Percentiles rank a stretch among this genome's conserved stretches.
Evolutionary conservation across 805 yeast species (phyloP).

Genomic region (Suhomyces sp.): DNA sequence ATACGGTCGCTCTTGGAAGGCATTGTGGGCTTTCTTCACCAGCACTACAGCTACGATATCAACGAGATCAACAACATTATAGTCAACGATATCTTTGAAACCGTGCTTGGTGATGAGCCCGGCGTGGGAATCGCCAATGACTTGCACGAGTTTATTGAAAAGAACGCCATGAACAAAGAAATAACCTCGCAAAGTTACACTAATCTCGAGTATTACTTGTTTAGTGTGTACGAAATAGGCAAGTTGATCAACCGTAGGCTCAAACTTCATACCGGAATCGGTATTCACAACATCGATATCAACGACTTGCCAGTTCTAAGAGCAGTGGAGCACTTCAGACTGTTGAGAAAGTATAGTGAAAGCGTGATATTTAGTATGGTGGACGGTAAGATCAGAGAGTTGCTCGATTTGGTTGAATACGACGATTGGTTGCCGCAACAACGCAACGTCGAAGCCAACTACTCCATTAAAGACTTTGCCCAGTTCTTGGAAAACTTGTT

Average conservation of each 20-base stretch:
- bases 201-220: slow-evolving; percentile 81
- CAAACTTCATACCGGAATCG: slow-evolving; percentile 36
- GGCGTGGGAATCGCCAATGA: slow-evolving; percentile 57
- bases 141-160: slow-evolving; percentile 54
- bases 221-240: slow-evolving; percentile 70
- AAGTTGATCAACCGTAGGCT: slow-evolving; percentile 37
- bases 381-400: slow-evolving; percentile 73
- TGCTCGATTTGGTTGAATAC: slow-evolving; percentile 77
- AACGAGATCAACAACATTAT: slow-evolving; percentile 57
- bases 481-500: slow-evolving; percentile 82
- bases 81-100: slow-evolving; percentile 61
- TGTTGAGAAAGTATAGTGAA: slow-evolving; percentile 70
- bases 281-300: slow-evolving; percentile 39
- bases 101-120: slow-evolving; percentile 50
- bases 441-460: slow-evolving; percentile 60
- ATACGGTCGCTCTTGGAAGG: slow-evolving; percentile 62
- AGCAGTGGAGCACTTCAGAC: slow-evolving; percentile 54
- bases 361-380: slow-evolving; percentile 77
- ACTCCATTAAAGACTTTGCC: slow-evolving; percentile 78
- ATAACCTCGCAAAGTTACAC: slow-evolving; percentile 86
- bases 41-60: slow-evolving; percentile 61
- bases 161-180: slow-evolving; percentile 77
- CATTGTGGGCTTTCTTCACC: slow-evolving; percentile 61
- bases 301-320: slow-evolving; percentile 38
- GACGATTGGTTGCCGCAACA: slow-evolving; percentile 70